A percentile compares a stretch with the other conserved stretches of the same genome.
phyloP scores from a whole-genome alignment of 1,284 basidiomycete genomes.

The Pholiota adiposa region DNA sequence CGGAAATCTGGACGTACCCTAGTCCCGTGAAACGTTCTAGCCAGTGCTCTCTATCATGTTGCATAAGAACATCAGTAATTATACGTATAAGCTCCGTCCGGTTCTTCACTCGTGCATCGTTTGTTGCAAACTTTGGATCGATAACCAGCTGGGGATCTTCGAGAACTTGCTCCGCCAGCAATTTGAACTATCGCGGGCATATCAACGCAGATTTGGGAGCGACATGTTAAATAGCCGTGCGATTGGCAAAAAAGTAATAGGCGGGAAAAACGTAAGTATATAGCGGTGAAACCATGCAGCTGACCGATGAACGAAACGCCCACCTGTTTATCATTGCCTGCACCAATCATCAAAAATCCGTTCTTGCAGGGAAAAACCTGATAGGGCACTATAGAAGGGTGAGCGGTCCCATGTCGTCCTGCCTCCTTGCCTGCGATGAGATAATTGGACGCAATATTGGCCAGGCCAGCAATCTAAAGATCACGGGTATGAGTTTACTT shows the following conservation, averaged over 20 bases:
- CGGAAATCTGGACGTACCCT: constrained; percentile 62
- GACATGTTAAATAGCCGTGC: constrained; percentile 4
- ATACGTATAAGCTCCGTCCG: constrained; percentile 74
- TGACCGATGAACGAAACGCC: constrained; percentile 12
- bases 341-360: constrained; percentile 93
- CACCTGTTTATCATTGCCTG: constrained; percentile 90
- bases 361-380: constrained; percentile 90
- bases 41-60: constrained; percentile 73
- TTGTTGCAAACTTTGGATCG: constrained; percentile 73
- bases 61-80: constrained; percentile 67
- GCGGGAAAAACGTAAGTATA: constrained; percentile 7
- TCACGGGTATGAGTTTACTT: neutral
- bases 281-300: neutral
- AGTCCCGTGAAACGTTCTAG: constrained; percentile 72
- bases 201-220: neutral
- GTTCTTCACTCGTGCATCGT: constrained; percentile 79
- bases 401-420: constrained; percentile 87
- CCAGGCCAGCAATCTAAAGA: constrained; percentile 83
- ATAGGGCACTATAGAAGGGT: constrained; percentile 92
- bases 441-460: constrained; percentile 94
- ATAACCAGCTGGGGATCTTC: constrained; percentile 56
- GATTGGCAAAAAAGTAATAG: constrained; percentile 3
- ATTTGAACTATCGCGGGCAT: constrained; percentile 59
- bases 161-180: constrained; percentile 66
- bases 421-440: constrained; percentile 88